Base-by-base conservation (phyloP, 768 basidiomycete genomes). In the Hypsizygus marmoreus region DNA sequence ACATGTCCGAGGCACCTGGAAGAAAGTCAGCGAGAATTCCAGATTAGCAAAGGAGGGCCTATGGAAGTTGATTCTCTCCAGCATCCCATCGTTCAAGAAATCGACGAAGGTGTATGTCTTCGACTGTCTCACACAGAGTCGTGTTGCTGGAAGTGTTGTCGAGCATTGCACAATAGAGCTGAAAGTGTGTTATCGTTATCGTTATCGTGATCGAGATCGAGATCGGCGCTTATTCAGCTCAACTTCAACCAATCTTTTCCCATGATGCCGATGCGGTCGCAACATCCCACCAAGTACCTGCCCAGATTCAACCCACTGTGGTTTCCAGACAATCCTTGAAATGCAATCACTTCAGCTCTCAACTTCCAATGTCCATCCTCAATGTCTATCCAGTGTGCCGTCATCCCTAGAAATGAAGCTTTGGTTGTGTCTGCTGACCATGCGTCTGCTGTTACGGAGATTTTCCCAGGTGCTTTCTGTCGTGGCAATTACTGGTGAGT, bases 1-100 rank as follows among this genome's bases (percentile, higher is more conserved):
- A 66, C 58, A 45, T 68, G 67, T 6, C 45, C 63, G 1, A 67
- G 47, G 45, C 65, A 67, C 26, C 58, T 63, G n/a, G n/a, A n/a
- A n/a, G n/a, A n/a, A n/a, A n/a, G n/a, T n/a, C n/a, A n/a, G n/a
- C n/a, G n/a, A n/a, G n/a, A n/a, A n/a, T n/a, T n/a, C n/a, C n/a
- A n/a, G n/a, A n/a, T n/a, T n/a, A n/a, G n/a, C n/a, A n/a, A n/a
- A n/a, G n/a, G n/a, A n/a, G n/a, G n/a, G n/a, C n/a, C n/a, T n/a
- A n/a, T n/a, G n/a, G n/a, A n/a, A n/a, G n/a, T n/a, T n/a, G n/a
- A n/a, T n/a, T n/a, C n/a, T n/a, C n/a, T n/a, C n/a, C n/a, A n/a
- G 45, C 30, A 17, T 36, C 22, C 47, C 62, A 62, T 24, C 26
- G 25, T 14, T 24, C 4, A 3, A 57, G 43, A 10, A 23, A n/a